phyloP scores from a whole-genome alignment of 306 rosid genomes.

The Notholithocarpus densiflorus region DNA sequence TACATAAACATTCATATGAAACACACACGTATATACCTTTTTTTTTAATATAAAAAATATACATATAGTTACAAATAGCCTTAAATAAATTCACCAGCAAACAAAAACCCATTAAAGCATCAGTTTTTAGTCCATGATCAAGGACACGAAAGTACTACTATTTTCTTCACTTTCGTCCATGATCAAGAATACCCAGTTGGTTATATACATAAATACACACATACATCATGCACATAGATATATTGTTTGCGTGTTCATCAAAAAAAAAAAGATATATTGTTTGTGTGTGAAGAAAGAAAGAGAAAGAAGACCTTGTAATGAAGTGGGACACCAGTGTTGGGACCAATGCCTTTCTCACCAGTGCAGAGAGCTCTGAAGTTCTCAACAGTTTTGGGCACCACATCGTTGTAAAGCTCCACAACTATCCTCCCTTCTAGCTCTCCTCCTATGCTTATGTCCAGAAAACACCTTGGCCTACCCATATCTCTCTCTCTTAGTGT shows the following conservation, averaged over 20 bases:
- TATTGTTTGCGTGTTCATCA: too few species aligned
- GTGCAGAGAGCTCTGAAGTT: constrained; percentile 94
- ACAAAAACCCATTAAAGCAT: background rate
- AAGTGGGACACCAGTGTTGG: constrained; percentile 72
- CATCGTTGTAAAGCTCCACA: constrained; percentile 68
- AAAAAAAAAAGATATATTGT: background rate
- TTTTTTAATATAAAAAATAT: background rate
- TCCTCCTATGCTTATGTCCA: constrained; percentile 74
- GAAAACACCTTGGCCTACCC: constrained; percentile 69
- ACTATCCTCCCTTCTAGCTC: constrained; percentile 86
- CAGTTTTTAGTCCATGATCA: background rate
- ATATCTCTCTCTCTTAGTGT: constrained; percentile 19
- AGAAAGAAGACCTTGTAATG: constrained; percentile 65
- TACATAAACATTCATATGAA: background rate
- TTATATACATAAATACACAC: background rate
- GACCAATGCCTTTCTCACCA: constrained; percentile 84
- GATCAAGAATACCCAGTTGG: background rate
- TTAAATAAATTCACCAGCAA: background rate
- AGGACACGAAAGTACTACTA: background rate
- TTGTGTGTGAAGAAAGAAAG: background rate
- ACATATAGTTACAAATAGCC: background rate
- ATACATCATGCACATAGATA: too few species aligned
- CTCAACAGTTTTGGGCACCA: constrained; percentile 72
- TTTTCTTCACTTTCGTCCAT: too few species aligned
- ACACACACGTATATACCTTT: background rate